phyloP scores from a whole-genome alignment of 495 filamentous ascomycete species.

The Rhypophila decipiens region DNA sequence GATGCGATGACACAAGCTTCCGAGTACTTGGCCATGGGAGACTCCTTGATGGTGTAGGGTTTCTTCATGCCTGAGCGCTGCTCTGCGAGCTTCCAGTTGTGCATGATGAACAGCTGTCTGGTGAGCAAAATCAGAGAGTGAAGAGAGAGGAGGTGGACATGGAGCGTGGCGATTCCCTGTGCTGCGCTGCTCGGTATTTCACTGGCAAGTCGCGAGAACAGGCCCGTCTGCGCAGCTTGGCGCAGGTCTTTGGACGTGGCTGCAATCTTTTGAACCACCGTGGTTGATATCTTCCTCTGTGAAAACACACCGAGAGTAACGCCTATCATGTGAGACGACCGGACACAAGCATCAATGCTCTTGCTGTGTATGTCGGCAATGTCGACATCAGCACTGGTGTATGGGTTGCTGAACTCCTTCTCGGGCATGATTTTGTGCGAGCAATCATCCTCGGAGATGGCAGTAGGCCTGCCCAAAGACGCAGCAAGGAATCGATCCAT shows the following conservation, averaged over 20 bases:
- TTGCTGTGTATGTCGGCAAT: conserved; percentile 19
- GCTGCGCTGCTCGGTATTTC: conserved; percentile 37
- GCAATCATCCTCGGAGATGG: conserved; percentile 58
- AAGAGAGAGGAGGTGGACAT: conserved; percentile 63
- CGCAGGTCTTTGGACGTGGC: conserved; percentile 49
- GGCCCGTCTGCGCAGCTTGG: conserved; percentile 32
- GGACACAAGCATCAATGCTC: conserved; percentile 48
- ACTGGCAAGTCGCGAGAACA: conserved; percentile 46
- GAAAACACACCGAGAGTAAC: conserved; percentile 64
- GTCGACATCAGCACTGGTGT: conserved; percentile 19
- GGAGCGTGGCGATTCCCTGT: conserved; percentile 58
- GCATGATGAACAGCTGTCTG: conserved; percentile 61
- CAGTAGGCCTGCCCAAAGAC: conserved; percentile 52
- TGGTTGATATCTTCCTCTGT: conserved; percentile 60
- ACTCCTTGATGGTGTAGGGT: conserved; percentile 20
- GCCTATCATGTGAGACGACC: conserved; percentile 58
- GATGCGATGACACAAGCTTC: conserved; percentile 67
- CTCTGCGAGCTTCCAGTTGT: conserved; percentile 28
- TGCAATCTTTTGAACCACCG: conserved; percentile 59
- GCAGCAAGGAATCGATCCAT: conserved; percentile 56
- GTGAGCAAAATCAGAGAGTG: conserved; percentile 71
- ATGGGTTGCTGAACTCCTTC: conserved; percentile 36
- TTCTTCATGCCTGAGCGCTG: conserved; percentile 24
- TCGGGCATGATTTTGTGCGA: conserved; percentile 34
- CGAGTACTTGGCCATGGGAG: conserved; percentile 56